Conservation (phyloP, 176 grass and related monocot species). For the Zoysia pacifica region DNA sequence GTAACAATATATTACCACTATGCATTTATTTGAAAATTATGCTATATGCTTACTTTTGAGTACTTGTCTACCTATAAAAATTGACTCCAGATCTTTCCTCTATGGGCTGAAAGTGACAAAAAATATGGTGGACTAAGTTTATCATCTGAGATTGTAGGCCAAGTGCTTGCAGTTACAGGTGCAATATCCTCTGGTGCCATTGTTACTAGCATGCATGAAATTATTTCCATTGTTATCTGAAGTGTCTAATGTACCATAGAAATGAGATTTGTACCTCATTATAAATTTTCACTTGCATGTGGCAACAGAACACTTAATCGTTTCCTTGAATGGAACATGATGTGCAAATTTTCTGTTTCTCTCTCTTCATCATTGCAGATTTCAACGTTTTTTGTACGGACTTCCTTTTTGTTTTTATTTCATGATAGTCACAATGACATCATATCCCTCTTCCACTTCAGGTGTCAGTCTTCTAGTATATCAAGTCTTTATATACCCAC, state of each 20-base stretch:
- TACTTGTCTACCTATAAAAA: conserved; percentile 4
- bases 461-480: conserved; percentile 66
- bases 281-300: not conserved
- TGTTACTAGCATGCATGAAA: not conserved
- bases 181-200: not conserved
- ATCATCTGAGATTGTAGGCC: no score
- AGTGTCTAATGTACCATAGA: not conserved
- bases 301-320: not conserved
- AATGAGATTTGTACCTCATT: not conserved
- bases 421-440: not conserved
- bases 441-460: conserved; percentile 39
- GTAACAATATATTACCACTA: conserved; percentile 7
- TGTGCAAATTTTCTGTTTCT: not conserved
- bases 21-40: not conserved
- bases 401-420: no score
- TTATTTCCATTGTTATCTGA: not conserved
- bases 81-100: no score
- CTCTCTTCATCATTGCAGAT: not conserved
- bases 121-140: no score
- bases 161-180: no score
- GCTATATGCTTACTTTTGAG: not conserved
- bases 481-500: conserved; percentile 64
- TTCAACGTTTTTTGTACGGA: no score
- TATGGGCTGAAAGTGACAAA: no score
- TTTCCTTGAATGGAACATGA: not conserved